phyloP scores from a whole-genome alignment of 257 asterid species.

The Solanum megistacrolobum region DNA sequence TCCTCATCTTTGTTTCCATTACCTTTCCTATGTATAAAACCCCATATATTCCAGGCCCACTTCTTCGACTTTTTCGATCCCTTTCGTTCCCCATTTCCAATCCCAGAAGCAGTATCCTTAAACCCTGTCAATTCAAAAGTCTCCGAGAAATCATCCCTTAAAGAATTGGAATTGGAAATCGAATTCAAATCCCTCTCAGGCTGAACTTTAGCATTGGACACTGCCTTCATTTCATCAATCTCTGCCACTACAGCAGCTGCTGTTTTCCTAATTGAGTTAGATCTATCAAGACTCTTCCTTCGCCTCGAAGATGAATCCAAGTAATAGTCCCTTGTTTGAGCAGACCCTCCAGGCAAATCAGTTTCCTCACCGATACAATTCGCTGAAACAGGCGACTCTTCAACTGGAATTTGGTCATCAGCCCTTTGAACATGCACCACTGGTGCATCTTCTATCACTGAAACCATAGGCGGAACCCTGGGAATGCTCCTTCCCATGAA shows the following conservation, averaged over 20 bases:
- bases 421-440: conserved; percentile 28
- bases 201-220: conserved; percentile 43
- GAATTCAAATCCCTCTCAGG: conserved; percentile 49
- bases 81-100: conserved; percentile 42
- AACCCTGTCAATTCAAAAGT: conserved; percentile 48
- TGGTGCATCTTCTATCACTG: conserved; percentile 62
- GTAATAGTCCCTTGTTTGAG: conserved; percentile 69
- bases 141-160: conserved; percentile 72
- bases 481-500: conserved; percentile 55
- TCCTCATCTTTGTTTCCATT: conserved; percentile 50
- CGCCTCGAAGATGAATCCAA: conserved; percentile 68
- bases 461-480: conserved; percentile 63
- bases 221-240: conserved; percentile 56
- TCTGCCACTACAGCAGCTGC: conserved; percentile 84
- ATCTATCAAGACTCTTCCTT: conserved; percentile 90
- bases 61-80: conserved; percentile 48
- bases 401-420: conserved; percentile 64
- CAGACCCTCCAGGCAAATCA: conserved; percentile 61
- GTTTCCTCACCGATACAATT: conserved; percentile 23
- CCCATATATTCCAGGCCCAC: conserved; percentile 75
- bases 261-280: conserved; percentile 66
- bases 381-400: conserved; percentile 19
- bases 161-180: conserved; percentile 48
- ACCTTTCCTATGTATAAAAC: conserved; percentile 43
- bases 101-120: conserved; percentile 35